Evolutionary conservation across 495 filamentous ascomycete genomes (phyloP), one percentile per base, ranked within the genome.

Genomic region (Aspergillus biplanus): DNA sequence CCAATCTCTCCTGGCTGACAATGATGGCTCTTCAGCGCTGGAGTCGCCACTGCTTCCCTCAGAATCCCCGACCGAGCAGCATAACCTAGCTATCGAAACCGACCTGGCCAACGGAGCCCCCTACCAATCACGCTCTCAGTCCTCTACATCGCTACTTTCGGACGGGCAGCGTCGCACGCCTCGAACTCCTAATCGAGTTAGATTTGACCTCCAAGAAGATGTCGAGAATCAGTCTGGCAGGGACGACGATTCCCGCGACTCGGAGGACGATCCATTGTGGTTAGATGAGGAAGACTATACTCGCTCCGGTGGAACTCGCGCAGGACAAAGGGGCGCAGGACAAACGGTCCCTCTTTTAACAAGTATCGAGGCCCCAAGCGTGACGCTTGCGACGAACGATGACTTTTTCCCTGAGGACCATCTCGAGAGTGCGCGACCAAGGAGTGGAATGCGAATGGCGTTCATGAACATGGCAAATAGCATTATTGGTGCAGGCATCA

Each of bases 391-490:
- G 33, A 86, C 78, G 6, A 77, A 79, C 6, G 84, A 86, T 7
- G 82, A 84, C 52, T 85, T 85, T 69, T 79, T 85, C 63, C 79
- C 84, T 0, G 85, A 88, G 67, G 84, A 89, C 9, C 78, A 83
- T 48, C 70, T 89, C 42, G 86, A 88, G 62, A 78, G 71, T 60
- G 85, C 85, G 11, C 77, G 89, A 57, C 87, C 89, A 31, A 85
- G 86, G 66, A 90, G 85, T 69, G 85, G 86, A 31, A 82, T 89
- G 82, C 78, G 76, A 57, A 88, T 85, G 76, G 85, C 87, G 6
- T 98, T 99, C 65, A 97, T 97, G 92, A 99, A 99, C 75, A 99
- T 99, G 95, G 93, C 93, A 49, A 99, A 99, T 73, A 92, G 89
- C 65, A 99, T 99, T 68, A 98, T 99, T 34, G 95, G 95, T 11